Base-by-base conservation (phyloP, 306 rosid genomes). In the Argentina anserina region DNA sequence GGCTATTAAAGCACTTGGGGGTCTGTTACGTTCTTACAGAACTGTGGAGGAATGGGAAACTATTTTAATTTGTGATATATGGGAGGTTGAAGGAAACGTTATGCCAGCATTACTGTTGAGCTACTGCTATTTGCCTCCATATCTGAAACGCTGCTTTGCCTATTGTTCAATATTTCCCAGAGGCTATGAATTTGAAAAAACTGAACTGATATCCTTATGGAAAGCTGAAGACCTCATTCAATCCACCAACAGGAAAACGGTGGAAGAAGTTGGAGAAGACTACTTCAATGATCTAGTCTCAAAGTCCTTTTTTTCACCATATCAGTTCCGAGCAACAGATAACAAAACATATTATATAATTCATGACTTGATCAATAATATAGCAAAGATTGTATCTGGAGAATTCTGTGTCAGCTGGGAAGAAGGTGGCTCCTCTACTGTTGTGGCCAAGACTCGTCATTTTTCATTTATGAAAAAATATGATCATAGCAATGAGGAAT, bases 381-480 rank as follows among this genome's bases (percentile, higher is more conserved):
- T 45, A 14, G n/a, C 49, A 45, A 45, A 12, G n/a, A 12, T 45
- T 15, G n/a, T 45, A 3, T 15, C 49, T 13, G 49, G 49, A 45
- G 7, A 45, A 13, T 14, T 45, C 6, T 45, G 20, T 45, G 18
- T 45, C 14, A 14, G 49, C 0, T 14, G 15, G 49, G 49, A 45
- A 14, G 49, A 45, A 6, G 5, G 20, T 14, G 49, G 2, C 49
- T 45, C 49, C 18, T 14, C 14, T 14, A 45, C 15, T 14, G 14
- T 45, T 14, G 3, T 15, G 0, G 26, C 65, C 37, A 74, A 21
- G 17, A 52, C 72, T 41, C 78, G 72, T 11, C 72, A 75, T 53
- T 9, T 75, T 14, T 72, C 69, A 10, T 66, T 26, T 6, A 7
- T 18, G 45, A 72, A 25, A 18, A 29, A 9, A 17, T 9, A 14